These are phyloP conservation scores for Phascolomyces articulosus DNA, from an alignment of 371 early-diverging fungal species.

Conservation along the genomic window DNA sequence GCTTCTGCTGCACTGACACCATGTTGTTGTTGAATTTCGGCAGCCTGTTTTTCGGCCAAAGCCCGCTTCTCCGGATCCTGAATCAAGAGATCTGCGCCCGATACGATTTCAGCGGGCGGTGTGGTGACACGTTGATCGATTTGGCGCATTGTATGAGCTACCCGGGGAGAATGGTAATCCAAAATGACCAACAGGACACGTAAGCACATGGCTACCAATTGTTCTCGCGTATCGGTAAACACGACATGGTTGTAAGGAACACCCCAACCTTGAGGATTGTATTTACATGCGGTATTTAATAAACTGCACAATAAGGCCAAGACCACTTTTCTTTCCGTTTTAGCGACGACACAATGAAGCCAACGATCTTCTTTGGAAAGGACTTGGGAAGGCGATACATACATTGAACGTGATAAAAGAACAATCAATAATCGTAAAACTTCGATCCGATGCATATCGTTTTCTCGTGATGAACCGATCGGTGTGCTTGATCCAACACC, in stretches of 20 bases:
- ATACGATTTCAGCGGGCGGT: constrained; percentile 14
- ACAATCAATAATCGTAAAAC: constrained; percentile 75
- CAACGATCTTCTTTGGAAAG: constrained; percentile 61
- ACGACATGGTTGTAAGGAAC: constrained; percentile 87
- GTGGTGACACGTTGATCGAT: constrained; percentile 17
- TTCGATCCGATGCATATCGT: constrained; percentile 74
- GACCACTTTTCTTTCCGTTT: constrained; percentile 74
- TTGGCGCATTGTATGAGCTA: constrained; percentile 25
- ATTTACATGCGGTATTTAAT: constrained; percentile 77
- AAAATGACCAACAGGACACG: constrained; percentile 72
- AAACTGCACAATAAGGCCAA: constrained; percentile 81
- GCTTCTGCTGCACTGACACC: constrained; percentile 10
- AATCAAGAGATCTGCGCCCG: constrained; percentile 16
- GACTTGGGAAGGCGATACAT: constrained; percentile 66
- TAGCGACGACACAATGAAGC: constrained; percentile 58
- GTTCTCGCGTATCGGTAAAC: constrained; percentile 71
- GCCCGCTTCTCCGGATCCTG: constrained; percentile 23
- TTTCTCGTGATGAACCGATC: constrained; percentile 71
- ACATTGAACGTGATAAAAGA: constrained; percentile 80
- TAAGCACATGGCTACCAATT: constrained; percentile 68
- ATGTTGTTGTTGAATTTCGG: neutral
- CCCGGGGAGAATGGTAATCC: constrained; percentile 63
- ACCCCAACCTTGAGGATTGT: constrained; percentile 85
- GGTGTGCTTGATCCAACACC: constrained; percentile 72
- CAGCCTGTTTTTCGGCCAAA: constrained; percentile 20